Percentiles rank a stretch among this genome's conserved stretches.
Conservation (phyloP, 805 yeast genomes). For the Tetrapisispora phaffii region DNA sequence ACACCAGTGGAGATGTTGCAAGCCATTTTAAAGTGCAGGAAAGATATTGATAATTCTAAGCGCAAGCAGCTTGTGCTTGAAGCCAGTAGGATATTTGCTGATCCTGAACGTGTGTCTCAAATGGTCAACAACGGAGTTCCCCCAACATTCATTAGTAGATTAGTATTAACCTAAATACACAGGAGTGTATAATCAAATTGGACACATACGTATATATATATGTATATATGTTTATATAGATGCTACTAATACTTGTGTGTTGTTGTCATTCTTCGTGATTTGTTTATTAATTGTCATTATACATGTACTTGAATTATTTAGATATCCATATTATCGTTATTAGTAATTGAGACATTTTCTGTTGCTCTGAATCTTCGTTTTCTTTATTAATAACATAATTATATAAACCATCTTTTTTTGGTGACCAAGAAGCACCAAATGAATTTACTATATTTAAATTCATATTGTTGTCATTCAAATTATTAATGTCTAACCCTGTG, state of each 20-base stretch:
- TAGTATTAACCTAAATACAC: slow-evolving; percentile 2
- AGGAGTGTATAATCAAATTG: neutral
- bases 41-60: slow-evolving; percentile 29
- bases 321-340: slow-evolving; percentile 29
- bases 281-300: no score
- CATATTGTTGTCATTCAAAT: slow-evolving; percentile 5
- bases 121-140: slow-evolving; percentile 12
- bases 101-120: slow-evolving; percentile 15
- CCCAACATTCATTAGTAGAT: slow-evolving; percentile 22
- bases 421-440: slow-evolving; percentile 51
- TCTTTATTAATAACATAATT: slow-evolving; percentile 25
- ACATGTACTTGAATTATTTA: no score
- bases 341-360: slow-evolving; percentile 12
- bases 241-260: no score
- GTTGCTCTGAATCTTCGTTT: slow-evolving; percentile 5
- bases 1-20: slow-evolving; percentile 64
- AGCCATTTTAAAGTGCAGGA: slow-evolving; percentile 44
- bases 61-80: slow-evolving; percentile 16
- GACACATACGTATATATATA: neutral
- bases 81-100: slow-evolving; percentile 11
- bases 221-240: neutral
- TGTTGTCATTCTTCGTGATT: no score
- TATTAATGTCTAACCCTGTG: slow-evolving; percentile 27
- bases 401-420: slow-evolving; percentile 43
- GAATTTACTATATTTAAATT: slow-evolving; percentile 25